These are phyloP conservation scores for Triticum timopheevii DNA, from an alignment of 176 grass and related monocot species.

Conservation along the genomic window DNA sequence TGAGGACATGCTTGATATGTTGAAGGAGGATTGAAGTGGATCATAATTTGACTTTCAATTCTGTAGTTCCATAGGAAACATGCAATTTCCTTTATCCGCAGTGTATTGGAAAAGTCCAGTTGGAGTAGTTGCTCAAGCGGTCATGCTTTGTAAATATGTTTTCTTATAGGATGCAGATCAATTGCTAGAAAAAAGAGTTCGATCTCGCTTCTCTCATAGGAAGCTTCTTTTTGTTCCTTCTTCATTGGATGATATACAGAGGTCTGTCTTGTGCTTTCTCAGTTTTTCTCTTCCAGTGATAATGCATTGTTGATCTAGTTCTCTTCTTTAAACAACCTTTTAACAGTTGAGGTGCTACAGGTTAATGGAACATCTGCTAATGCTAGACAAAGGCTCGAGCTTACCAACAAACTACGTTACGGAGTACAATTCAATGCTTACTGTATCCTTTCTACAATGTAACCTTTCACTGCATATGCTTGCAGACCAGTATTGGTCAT, in stretches of 20 bases:
- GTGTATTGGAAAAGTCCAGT: not conserved
- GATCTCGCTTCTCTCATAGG: conserved; percentile 85
- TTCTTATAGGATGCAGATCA: conserved; percentile 83
- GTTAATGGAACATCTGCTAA: conserved; percentile 75
- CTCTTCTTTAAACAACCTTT: conserved; percentile 20
- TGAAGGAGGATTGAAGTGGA: not conserved
- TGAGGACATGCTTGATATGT: not conserved
- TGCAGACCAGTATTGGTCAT: conserved; percentile 11
- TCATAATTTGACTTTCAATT: conserved; percentile 3
- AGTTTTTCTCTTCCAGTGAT: not conserved
- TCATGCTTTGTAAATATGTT: not conserved
- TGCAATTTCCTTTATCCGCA: not conserved
- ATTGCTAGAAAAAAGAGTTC: conserved; percentile 93
- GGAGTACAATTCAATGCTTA: conserved; percentile 69
- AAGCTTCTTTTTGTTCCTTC: conserved; percentile 88
- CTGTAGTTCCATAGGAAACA: conserved; percentile 3
- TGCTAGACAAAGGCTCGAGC: conserved; percentile 44
- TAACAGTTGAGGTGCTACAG: conserved; percentile 42
- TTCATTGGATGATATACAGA: conserved; percentile 57
- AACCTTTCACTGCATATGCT: not conserved
- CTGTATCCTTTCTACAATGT: conserved; percentile 61
- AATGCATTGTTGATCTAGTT: conserved; percentile 7
- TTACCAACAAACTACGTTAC: conserved; percentile 56
- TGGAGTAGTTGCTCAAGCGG: not conserved
- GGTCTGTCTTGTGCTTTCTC: conserved; percentile 36